Conservation (phyloP, 768 basidiomycete species). For the Candolleomyces aberdarensis region DNA sequence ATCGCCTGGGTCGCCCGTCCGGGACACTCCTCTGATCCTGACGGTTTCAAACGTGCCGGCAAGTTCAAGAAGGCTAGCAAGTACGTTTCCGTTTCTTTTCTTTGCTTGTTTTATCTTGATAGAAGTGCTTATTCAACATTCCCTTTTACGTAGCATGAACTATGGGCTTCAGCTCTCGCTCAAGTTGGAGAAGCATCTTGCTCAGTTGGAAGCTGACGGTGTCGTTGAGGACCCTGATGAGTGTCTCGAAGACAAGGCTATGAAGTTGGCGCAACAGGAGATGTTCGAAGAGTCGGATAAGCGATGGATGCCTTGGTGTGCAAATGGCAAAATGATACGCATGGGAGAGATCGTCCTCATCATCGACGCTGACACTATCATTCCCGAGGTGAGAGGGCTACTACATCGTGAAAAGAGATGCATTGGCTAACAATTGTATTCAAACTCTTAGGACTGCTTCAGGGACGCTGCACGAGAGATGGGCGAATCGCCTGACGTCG, state of each 20-base stretch:
- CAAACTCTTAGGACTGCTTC: slow-evolving; percentile 63
- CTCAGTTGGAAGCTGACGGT: slow-evolving; percentile 39
- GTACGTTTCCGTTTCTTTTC: slow-evolving; percentile 21
- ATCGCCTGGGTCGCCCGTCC: slow-evolving; percentile 82
- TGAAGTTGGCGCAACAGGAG: slow-evolving; percentile 73
- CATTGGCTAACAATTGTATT: not conserved
- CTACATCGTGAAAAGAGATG: no score
- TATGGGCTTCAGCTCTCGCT: slow-evolving; percentile 62
- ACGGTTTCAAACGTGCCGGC: slow-evolving; percentile 89
- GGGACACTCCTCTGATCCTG: slow-evolving; percentile 61
- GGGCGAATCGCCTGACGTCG: slow-evolving; percentile 71
- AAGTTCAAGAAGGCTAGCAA: slow-evolving; percentile 84
- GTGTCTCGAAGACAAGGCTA: slow-evolving; percentile 65
- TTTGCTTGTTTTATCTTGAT: not conserved
- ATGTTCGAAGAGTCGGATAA: slow-evolving; percentile 55
- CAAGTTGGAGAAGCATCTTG: slow-evolving; percentile 53
- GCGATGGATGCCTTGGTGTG: slow-evolving; percentile 65
- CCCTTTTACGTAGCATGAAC: slow-evolving; percentile 61
- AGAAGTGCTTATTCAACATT: no score
- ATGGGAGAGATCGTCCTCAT: slow-evolving; percentile 79
- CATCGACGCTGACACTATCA: slow-evolving; percentile 76
- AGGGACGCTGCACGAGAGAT: slow-evolving; percentile 87
- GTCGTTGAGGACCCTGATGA: slow-evolving; percentile 42
- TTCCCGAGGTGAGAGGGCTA: slow-evolving; percentile 52
- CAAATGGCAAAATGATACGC: slow-evolving; percentile 71